Evolutionary conservation across 345 rosid genomes (phyloP).

Genomic region (Gossypium mustelinum): DNA sequence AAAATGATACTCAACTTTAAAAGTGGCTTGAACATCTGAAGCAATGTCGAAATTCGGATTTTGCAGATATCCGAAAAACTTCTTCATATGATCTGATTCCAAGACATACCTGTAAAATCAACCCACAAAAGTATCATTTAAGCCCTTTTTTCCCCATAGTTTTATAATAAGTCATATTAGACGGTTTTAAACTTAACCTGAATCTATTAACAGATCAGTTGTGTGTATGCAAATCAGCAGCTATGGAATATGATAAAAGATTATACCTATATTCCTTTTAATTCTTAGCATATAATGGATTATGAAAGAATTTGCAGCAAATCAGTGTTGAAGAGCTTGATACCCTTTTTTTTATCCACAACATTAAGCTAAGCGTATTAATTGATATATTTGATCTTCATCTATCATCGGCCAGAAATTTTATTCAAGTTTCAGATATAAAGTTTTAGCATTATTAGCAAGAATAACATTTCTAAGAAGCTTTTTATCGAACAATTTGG

Average conservation of each 20-base stretch:
- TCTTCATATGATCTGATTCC: conserved; percentile 41
- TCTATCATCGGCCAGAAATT: neutral
- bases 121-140: neutral
- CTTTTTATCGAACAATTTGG: neutral
- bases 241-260: neutral
- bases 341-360: neutral
- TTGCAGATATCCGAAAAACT: conserved; percentile 37
- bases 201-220: too few species aligned
- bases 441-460: neutral
- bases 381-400: neutral
- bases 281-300: neutral
- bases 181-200: too few species aligned
- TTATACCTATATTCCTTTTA: neutral
- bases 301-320: neutral
- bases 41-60: conserved; percentile 48
- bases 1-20: conserved; percentile 28
- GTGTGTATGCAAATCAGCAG: too few species aligned
- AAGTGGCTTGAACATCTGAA: conserved; percentile 47
- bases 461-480: neutral
- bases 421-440: neutral
- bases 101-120: conserved; percentile 38
- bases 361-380: neutral
- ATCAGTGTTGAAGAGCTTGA: neutral
- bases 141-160: neutral
- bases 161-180: too few species aligned